Percentiles rank a stretch among this genome's conserved stretches.
Evolutionary conservation across 2,329 filamentous ascomycete genomes (phyloP).

Genomic region (Aspergillus sp.): DNA sequence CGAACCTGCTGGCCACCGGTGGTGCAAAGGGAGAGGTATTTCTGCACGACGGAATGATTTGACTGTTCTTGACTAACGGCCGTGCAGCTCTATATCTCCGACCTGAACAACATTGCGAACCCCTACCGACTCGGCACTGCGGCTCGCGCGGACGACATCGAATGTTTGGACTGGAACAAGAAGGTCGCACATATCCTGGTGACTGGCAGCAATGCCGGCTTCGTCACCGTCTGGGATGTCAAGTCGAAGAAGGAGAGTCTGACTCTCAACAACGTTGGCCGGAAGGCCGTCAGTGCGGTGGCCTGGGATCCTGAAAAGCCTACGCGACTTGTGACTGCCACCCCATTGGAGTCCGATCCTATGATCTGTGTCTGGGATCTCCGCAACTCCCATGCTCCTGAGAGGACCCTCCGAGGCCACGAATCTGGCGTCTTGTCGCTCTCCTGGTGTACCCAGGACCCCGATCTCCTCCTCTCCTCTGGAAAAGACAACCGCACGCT

Average conservation of each 20-base stretch:
- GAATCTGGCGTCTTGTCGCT: conserved; percentile 90
- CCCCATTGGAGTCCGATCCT: conserved; percentile 82
- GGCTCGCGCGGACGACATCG: conserved; percentile 89
- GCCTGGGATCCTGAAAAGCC: conserved; percentile 95
- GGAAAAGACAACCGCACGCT: conserved; percentile 96
- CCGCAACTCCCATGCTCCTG: conserved; percentile 91
- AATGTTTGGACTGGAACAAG: conserved; percentile 97
- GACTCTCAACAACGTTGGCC: conserved; percentile 83
- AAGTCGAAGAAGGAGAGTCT: conserved; percentile 97
- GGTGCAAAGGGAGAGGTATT: conserved; percentile 81
- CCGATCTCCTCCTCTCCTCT: conserved; percentile 82
- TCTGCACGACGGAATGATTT: background rate
- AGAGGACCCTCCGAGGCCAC: conserved; percentile 82
- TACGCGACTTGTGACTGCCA: conserved; percentile 90
- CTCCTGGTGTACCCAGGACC: conserved; percentile 92
- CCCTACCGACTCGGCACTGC: conserved; percentile 84
- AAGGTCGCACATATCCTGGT: conserved; percentile 96
- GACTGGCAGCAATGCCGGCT: conserved; percentile 87
- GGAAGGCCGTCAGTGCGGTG: conserved; percentile 91
- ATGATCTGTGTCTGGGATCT: conserved; percentile 92
- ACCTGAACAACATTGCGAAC: conserved; percentile 83
- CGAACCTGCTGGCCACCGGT: conserved; percentile 87
- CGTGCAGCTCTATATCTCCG: conserved; percentile 77
- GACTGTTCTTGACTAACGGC: conserved; percentile 6
- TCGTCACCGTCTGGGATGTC: conserved; percentile 97